phyloP scores from a whole-genome alignment of 2,329 filamentous ascomycete genomes.

The Penicillium sp. region DNA sequence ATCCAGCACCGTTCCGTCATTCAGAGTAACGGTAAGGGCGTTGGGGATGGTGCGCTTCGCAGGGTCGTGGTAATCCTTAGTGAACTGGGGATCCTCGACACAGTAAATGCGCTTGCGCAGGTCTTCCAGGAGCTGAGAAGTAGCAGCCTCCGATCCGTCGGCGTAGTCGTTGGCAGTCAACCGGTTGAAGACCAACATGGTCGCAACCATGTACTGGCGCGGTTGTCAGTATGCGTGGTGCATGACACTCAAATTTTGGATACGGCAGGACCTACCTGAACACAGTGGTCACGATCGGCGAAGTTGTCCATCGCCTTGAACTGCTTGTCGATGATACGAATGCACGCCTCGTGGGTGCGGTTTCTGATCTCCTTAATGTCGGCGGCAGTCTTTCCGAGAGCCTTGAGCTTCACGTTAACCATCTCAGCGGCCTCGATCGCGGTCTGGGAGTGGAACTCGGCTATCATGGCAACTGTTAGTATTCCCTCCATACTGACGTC shows the following conservation, averaged over 20 bases:
- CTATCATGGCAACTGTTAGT: slow-evolving; percentile 31
- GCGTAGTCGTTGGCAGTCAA: slow-evolving; percentile 89
- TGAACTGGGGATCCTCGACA: slow-evolving; percentile 92
- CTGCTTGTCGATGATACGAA: slow-evolving; percentile 99
- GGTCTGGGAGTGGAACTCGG: slow-evolving; percentile 97
- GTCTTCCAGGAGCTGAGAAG: slow-evolving; percentile 77
- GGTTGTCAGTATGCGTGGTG: no score
- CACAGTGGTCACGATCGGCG: slow-evolving; percentile 97
- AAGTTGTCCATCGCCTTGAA: slow-evolving; percentile 99
- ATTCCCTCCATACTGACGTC: no score
- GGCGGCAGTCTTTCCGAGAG: slow-evolving; percentile 77
- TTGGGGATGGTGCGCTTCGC: slow-evolving; percentile 92
- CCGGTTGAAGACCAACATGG: slow-evolving; percentile 91
- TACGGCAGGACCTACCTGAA: no score
- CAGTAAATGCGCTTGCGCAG: slow-evolving; percentile 90
- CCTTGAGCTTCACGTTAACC: slow-evolving; percentile 72
- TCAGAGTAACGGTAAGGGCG: slow-evolving; percentile 85
- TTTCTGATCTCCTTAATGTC: slow-evolving; percentile 91
- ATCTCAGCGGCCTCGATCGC: slow-evolving; percentile 89
- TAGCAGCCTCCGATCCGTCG: slow-evolving; percentile 85
- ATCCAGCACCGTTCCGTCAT: slow-evolving; percentile 82
- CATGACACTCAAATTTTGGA: no score
- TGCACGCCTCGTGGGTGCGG: slow-evolving; percentile 94
- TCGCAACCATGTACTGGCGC: slow-evolving; percentile 98
- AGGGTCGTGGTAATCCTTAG: slow-evolving; percentile 89